A percentile compares a stretch with the other conserved stretches of the same genome.
Evolutionary conservation across 2,329 filamentous ascomycete genomes (phyloP).

Genomic region (Coleophoma crateriformis): DNA sequence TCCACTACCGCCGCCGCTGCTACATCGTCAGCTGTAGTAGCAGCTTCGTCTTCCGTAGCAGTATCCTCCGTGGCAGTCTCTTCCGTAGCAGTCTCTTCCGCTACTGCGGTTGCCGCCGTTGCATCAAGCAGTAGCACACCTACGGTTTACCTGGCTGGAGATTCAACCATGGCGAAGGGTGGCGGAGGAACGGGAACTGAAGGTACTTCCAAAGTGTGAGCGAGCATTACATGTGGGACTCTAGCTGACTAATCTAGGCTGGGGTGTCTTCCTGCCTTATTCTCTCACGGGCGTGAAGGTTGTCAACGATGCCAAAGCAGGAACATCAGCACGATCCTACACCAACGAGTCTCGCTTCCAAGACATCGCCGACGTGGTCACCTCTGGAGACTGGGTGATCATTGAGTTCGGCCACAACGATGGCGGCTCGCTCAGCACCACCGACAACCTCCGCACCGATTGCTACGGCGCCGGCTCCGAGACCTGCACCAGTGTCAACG

Average conservation of each 20-base stretch:
- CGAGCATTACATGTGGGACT: neutral
- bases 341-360: constrained; percentile 61
- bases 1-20: too few species aligned
- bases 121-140: constrained; percentile 4
- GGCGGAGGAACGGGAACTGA: constrained; percentile 36
- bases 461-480: constrained; percentile 43
- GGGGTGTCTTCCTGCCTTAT: constrained; percentile 55
- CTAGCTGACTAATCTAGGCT: constrained; percentile 38
- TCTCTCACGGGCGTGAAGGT: constrained; percentile 42
- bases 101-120: too few species aligned
- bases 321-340: constrained; percentile 61
- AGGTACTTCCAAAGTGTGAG: constrained; percentile 23
- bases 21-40: too few species aligned
- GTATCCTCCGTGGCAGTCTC: too few species aligned
- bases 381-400: constrained; percentile 55
- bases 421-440: constrained; percentile 43
- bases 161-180: constrained; percentile 53
- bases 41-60: too few species aligned
- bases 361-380: constrained; percentile 40
- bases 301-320: constrained; percentile 60
- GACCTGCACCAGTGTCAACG: constrained; percentile 2
- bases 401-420: constrained; percentile 70
- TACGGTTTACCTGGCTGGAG: constrained; percentile 51
- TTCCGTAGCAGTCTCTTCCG: too few species aligned
- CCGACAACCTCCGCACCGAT: constrained; percentile 53